Conservation (phyloP, 2,329 filamentous ascomycete genomes). For the Ophioceras dolichostomum region DNA sequence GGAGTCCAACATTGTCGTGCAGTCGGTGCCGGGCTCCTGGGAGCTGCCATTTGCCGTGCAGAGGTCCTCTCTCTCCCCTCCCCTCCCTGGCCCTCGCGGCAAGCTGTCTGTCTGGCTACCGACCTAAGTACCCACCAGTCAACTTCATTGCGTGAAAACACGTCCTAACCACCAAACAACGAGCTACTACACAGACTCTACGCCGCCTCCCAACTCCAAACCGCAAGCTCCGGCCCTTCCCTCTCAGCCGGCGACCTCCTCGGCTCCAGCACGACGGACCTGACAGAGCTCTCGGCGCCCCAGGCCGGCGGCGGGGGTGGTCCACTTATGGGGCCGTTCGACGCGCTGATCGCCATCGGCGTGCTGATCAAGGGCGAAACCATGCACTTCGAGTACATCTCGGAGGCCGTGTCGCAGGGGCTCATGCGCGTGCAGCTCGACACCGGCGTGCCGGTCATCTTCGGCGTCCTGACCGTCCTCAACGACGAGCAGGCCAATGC, state of each 20-base stretch:
- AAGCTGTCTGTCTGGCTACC: too few species aligned
- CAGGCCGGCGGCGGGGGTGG: conserved; percentile 22
- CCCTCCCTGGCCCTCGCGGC: too few species aligned
- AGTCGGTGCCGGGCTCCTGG: conserved; percentile 88
- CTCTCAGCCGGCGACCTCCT: conserved; percentile 66
- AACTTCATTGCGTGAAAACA: too few species aligned
- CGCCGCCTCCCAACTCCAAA: conserved; percentile 76
- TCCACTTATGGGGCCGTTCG: conserved; percentile 52
- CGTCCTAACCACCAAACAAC: too few species aligned
- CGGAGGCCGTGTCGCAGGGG: conserved; percentile 79
- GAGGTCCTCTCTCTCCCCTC: too few species aligned
- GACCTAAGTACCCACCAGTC: too few species aligned
- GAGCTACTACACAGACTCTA: conserved; percentile 72
- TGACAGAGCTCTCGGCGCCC: conserved; percentile 42
- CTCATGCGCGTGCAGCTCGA: conserved; percentile 93
- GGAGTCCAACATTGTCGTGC: conserved; percentile 76
- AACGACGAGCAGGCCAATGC: conserved; percentile 78
- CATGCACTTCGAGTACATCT: conserved; percentile 99
- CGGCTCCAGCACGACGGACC: conserved; percentile 54
- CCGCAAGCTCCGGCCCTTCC: conserved; percentile 49
- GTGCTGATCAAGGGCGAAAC: conserved; percentile 98
- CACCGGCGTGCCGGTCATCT: conserved; percentile 76
- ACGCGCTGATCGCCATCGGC: conserved; percentile 89
- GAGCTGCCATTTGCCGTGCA: conserved; percentile 88
- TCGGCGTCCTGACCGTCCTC: conserved; percentile 82